Conservation (phyloP, 192 early-diverging fungal genomes). For the Gryganskiella cystojenkinii region DNA sequence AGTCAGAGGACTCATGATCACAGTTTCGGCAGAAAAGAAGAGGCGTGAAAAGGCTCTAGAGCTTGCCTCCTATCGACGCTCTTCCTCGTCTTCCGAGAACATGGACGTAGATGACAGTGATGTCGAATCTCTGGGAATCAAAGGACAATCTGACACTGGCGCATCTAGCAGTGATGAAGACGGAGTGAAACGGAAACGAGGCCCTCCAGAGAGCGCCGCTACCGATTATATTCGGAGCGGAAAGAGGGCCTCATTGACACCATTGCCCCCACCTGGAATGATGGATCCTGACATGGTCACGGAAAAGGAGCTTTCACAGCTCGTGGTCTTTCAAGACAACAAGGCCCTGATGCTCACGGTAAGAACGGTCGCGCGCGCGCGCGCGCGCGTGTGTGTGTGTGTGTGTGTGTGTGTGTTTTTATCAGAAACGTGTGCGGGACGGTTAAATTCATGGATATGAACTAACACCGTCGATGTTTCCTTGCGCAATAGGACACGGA, state of each 20-base stretch:
- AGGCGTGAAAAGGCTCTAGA: conserved; percentile 9
- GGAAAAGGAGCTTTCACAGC: conserved; percentile 40
- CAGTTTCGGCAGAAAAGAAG: conserved; percentile 32
- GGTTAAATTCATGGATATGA: neutral
- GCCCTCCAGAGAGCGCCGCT: conserved; percentile 4
- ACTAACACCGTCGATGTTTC: neutral
- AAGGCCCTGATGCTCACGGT: conserved; percentile 41
- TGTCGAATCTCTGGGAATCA: conserved; percentile 3
- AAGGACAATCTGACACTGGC: neutral
- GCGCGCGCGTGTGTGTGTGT: too few species aligned
- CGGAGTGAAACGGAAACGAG: conserved; percentile 19
- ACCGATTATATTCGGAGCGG: conserved; percentile 21
- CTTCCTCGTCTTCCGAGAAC: conserved; percentile 2
- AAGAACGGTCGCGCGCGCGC: too few species aligned
- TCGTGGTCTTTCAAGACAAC: conserved; percentile 37
- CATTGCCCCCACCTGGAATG: conserved; percentile 47
- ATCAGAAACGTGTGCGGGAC: neutral
- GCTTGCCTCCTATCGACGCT: neutral
- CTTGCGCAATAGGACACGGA: conserved; percentile 34
- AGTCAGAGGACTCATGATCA: conserved; percentile 46
- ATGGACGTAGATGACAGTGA: conserved; percentile 1
- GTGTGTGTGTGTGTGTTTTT: too few species aligned
- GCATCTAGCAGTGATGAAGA: conserved; percentile 10
- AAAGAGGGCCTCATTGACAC: conserved; percentile 42
- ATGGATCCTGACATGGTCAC: conserved; percentile 44